Evolutionary conservation across 768 basidiomycete species (phyloP).

Genomic region (Cyclocybe cylindracea): DNA sequence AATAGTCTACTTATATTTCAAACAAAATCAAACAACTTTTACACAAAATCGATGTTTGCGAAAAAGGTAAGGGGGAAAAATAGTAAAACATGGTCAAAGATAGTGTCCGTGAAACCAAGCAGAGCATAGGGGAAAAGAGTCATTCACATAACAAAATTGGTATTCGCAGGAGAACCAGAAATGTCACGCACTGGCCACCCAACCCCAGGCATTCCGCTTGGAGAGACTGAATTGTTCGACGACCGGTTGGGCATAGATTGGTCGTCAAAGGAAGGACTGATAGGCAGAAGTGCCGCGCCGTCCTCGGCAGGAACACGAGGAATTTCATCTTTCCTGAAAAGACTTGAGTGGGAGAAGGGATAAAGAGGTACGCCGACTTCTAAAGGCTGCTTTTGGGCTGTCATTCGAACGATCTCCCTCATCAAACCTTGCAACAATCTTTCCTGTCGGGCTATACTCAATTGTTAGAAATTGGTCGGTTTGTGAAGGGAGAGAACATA

Average conservation of each 20-base stretch:
- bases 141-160: slow-evolving; percentile 13
- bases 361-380: slow-evolving; percentile 81
- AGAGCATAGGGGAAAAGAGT: neutral
- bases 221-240: slow-evolving; percentile 13
- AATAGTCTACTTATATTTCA: too few relatives aligned
- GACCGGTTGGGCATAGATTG: slow-evolving; percentile 22
- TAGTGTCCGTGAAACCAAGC: slow-evolving; percentile 2
- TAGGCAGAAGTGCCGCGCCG: slow-evolving; percentile 36
- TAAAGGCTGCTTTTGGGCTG: slow-evolving; percentile 76
- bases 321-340: slow-evolving; percentile 54
- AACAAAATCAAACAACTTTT: neutral
- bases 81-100: slow-evolving; percentile 1
- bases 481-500: slow-evolving; percentile 38
- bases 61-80: too few relatives aligned
- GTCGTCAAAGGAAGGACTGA: slow-evolving; percentile 36
- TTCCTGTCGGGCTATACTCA: slow-evolving; percentile 72
- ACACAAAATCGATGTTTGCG: neutral
- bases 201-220: slow-evolving; percentile 13
- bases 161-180: slow-evolving; percentile 22
- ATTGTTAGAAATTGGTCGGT: slow-evolving; percentile 5
- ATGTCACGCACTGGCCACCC: slow-evolving; percentile 27
- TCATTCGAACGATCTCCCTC: slow-evolving; percentile 83
- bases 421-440: slow-evolving; percentile 79
- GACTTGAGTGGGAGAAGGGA: slow-evolving; percentile 71
- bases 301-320: slow-evolving; percentile 31